Conservation (phyloP, 352 stramenopile genomes). For the Phytopythium sindhum region DNA sequence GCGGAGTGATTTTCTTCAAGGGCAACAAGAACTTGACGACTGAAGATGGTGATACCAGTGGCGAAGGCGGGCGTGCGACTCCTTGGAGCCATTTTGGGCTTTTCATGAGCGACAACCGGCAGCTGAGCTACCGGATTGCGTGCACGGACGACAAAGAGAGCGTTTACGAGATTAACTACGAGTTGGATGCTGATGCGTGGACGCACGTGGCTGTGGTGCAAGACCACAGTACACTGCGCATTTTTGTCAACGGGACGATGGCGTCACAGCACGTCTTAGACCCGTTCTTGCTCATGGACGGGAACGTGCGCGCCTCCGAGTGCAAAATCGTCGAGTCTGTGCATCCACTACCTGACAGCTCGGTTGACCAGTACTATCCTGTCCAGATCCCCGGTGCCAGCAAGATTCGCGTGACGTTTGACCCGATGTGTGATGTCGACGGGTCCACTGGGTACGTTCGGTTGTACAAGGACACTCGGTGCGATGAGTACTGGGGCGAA, state of each 20-base stretch:
- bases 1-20: conserved; percentile 69
- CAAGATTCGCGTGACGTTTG: conserved; percentile 74
- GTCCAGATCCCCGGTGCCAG: conserved; percentile 68
- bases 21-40: conserved; percentile 60
- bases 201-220: conserved; percentile 67
- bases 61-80: conserved; percentile 8
- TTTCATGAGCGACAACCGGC: conserved; percentile 58
- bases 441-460: conserved; percentile 58
- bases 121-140: conserved; percentile 64
- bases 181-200: conserved; percentile 61
- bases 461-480: conserved; percentile 67
- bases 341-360: conserved; percentile 49
- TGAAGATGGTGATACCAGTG: conserved; percentile 12
- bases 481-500: conserved; percentile 69
- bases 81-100: conserved; percentile 76
- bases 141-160: conserved; percentile 54
- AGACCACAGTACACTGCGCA: conserved; percentile 47
- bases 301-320: conserved; percentile 31
- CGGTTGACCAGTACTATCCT: conserved; percentile 60
- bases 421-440: conserved; percentile 65
- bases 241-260: conserved; percentile 69
- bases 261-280: conserved; percentile 62
- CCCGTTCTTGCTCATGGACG: conserved; percentile 57
- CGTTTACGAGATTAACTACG: conserved; percentile 62
- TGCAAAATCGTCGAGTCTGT: conserved; percentile 59